Evolutionary conservation across 352 stramenopile species (phyloP), one percentile per base, ranked within the genome.

Genomic region (Elongisporangium senticosum): DNA sequence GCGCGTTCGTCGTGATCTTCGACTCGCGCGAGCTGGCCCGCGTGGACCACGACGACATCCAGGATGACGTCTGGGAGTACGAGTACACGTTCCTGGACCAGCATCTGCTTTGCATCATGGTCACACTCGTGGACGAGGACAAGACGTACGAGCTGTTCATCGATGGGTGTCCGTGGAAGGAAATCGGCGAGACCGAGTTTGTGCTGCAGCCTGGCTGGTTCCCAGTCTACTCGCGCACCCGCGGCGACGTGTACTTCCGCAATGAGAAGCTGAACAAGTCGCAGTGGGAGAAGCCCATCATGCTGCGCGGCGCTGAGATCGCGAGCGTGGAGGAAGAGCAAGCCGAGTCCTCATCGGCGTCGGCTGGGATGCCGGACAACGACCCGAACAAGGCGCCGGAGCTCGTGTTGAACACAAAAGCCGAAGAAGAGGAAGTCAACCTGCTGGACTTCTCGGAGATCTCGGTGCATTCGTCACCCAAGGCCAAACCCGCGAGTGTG

Each of bases 171-270:
- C 63, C 72, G 4, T 95, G 83, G 83, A 67, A 47, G 20, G 80
- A 90, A 28, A 85, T 95, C 47, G 73, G 78, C 26, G 64, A 88
- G 68, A 95, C 86, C 11, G 83, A 93, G 21, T 95, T 91, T 68
- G 80, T 91, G 64, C 76, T 95, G 23, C 74, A 93, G 61, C 65
- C 69, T 0, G 78, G 79, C 7, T 93, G 80, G 78, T 89, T 88
- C 55, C 85, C 85, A 0, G 83, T 95, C 15, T 87, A 77, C 66
- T 93, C 85, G 61, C 80, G 83, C 24, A 87, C 83, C 19, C 80
- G 80, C 4, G 83, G 74, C 51, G 74, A 74, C 0, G 76, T 83
- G 33, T 95, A 95, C 63, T 95, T 87, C 39, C 81, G 79, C 48
- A 84, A 95, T 48, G 72, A 87, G 48, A 51, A 55, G 3, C 85